Base-by-base conservation (phyloP, 352 stramenopile species). In the Phytophthora tubulina region DNA sequence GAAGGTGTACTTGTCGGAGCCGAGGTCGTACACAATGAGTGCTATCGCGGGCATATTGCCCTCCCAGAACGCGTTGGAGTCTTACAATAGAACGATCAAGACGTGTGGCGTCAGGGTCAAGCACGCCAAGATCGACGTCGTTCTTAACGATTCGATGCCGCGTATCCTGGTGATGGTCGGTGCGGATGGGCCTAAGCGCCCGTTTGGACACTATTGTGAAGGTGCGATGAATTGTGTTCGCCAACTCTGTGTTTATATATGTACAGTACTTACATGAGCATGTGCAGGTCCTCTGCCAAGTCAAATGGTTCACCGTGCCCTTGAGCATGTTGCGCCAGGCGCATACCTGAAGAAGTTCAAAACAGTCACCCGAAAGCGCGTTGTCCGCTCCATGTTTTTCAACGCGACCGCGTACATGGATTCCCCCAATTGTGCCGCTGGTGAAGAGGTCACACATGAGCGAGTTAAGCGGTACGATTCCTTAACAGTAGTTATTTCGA, bases 31-130 rank as follows among this genome's bases (percentile, higher is more conserved):
- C 44, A 46, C 33, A 4, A 63, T 27, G 10, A 61, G 59, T 30
- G 53, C 42, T 15, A 53, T 45, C 9, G 33, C 50, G 1, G 69
- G 69, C 15, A 38, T 69, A 4, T n/a, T 63, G 10, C 53, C 67
- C 1, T 63, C 53, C 3, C 54, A 70, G 42, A 70, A 70, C 44
- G 36, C 54, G 1, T 32, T 75, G 9, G 67, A 70, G 38, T 58
- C 53, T 2, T 49, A 69, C 41, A 56, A 67, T 45, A 4, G 7
- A 39, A 56, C 36, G 13, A 70, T 75, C 39, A 75, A 70, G 41
- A 63, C 14, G 30, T 55, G 44, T 36, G 36, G 48, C 3, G 57
- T 67, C 1, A 38, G 21, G 2, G 11, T 21, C 0, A 62, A 63
- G 13, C 54, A 45, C 15, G 53, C 45, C 17, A 71, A 71, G 17